Conservation (phyloP, 139 green algal genomes). For the Micractinium sp. region DNA sequence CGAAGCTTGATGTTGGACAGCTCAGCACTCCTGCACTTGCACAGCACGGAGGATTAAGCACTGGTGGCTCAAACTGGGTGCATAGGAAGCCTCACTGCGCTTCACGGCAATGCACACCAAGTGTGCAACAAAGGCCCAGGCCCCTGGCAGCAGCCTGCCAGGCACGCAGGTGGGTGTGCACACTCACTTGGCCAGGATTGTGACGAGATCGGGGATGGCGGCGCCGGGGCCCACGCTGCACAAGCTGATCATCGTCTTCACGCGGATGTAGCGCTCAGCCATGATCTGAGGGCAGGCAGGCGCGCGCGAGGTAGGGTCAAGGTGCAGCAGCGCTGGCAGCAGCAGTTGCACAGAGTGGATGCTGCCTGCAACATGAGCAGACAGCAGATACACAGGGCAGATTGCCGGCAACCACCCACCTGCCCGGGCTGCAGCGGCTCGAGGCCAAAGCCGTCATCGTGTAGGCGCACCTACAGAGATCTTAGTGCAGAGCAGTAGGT, state of each 20-base stretch:
- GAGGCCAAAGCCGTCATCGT: conserved; percentile 66
- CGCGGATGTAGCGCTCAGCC: conserved; percentile 77
- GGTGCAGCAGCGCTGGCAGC: neutral
- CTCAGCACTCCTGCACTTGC: conserved; percentile 60
- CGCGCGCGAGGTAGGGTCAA: neutral
- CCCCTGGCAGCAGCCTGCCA: too few relatives aligned
- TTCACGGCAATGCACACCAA: too few relatives aligned
- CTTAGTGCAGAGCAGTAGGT: neutral
- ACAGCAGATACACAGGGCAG: neutral
- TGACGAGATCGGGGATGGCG: conserved; percentile 69
- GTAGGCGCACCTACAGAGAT: conserved; percentile 55
- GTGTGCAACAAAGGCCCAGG: too few relatives aligned
- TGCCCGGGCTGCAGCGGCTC: conserved; percentile 58
- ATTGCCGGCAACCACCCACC: neutral
- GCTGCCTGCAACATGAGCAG: neutral
- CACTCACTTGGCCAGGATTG: conserved; percentile 57
- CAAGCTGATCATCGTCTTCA: conserved; percentile 80
- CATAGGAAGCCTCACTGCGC: too few relatives aligned
- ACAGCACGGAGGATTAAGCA: too few relatives aligned
- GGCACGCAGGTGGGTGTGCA: conserved; percentile 15
- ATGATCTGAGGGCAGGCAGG: conserved; percentile 62
- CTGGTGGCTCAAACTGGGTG: too few relatives aligned
- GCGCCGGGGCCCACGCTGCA: conserved; percentile 26
- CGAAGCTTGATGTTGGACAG: conserved; percentile 44
- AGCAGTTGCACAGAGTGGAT: neutral